Conservation (phyloP, 148 eudicot species). For the Arctostaphylos glauca region DNA sequence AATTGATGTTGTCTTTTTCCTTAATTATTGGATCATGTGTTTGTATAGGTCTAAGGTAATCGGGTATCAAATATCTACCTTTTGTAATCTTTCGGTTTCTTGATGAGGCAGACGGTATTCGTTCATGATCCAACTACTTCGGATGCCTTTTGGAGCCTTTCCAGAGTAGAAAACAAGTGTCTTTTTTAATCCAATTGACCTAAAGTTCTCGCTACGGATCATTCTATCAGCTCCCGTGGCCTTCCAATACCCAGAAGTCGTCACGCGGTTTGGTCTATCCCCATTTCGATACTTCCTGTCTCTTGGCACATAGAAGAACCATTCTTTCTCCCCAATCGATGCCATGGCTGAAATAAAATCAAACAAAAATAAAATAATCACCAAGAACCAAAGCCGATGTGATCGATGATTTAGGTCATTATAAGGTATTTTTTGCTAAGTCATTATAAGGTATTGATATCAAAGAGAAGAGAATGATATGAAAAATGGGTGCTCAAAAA, state of each 20-base stretch:
- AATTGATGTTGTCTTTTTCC: too few species aligned
- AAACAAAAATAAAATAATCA: not conserved
- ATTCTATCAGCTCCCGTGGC: slow-evolving; percentile 91
- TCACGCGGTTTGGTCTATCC: slow-evolving; percentile 83
- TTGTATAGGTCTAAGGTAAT: not conserved
- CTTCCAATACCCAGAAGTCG: slow-evolving; percentile 92
- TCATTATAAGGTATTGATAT: not conserved
- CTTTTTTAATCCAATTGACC: slow-evolving; percentile 77
- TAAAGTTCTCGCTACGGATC: slow-evolving; percentile 54
- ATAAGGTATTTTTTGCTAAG: not conserved
- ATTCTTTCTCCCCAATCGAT: slow-evolving; percentile 88
- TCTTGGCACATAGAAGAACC: slow-evolving; percentile 93
- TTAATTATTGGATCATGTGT: not conserved
- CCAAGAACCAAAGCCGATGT: not conserved
- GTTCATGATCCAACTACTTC: slow-evolving; percentile 94
- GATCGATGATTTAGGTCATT: not conserved
- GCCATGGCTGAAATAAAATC: slow-evolving; percentile 55
- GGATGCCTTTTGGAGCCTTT: slow-evolving; percentile 86
- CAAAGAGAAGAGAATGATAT: not conserved
- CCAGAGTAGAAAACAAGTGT: slow-evolving; percentile 90
- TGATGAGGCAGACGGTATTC: slow-evolving; percentile 91
- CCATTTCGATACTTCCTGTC: slow-evolving; percentile 87
- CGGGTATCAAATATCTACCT: slow-evolving; percentile 37
- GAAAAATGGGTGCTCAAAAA: not conserved
- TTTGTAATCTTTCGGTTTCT: slow-evolving; percentile 78